Percentiles rank a stretch among this genome's conserved stretches.
Conservation (phyloP, 345 rosid species). For the Draba incana region DNA sequence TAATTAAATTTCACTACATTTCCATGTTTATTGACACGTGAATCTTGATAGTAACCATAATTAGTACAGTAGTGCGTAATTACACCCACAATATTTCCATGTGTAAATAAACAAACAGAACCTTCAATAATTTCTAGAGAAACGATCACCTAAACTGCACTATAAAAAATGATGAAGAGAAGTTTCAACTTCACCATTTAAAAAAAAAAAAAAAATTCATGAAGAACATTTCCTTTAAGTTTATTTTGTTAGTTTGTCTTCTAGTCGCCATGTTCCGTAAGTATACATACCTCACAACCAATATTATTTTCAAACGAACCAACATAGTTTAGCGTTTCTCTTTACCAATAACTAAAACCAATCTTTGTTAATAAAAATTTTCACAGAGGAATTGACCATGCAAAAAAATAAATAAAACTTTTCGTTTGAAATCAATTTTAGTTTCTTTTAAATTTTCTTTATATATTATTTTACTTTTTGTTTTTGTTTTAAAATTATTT, state of each 20-base stretch:
- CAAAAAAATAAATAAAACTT: background rate
- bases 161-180: conserved; percentile 10
- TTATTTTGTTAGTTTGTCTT: background rate
- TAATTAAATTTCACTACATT: too few species aligned
- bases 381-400: background rate
- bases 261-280: background rate
- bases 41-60: too few species aligned
- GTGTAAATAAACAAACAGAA: too few species aligned
- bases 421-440: background rate
- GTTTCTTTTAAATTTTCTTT: background rate
- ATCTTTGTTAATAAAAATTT: background rate
- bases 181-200: background rate
- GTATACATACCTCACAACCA: background rate
- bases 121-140: too few species aligned
- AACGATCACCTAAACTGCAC: background rate
- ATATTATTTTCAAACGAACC: background rate
- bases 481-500: background rate
- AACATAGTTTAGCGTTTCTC: background rate
- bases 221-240: conserved; percentile 12
- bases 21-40: too few species aligned
- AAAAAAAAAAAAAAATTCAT: background rate
- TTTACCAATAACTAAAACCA: background rate
- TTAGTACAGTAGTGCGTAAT: too few species aligned
- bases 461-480: too few species aligned
- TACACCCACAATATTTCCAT: too few species aligned